Conservation (phyloP, 768 basidiomycete genomes). For the Pleurotus djamor region DNA sequence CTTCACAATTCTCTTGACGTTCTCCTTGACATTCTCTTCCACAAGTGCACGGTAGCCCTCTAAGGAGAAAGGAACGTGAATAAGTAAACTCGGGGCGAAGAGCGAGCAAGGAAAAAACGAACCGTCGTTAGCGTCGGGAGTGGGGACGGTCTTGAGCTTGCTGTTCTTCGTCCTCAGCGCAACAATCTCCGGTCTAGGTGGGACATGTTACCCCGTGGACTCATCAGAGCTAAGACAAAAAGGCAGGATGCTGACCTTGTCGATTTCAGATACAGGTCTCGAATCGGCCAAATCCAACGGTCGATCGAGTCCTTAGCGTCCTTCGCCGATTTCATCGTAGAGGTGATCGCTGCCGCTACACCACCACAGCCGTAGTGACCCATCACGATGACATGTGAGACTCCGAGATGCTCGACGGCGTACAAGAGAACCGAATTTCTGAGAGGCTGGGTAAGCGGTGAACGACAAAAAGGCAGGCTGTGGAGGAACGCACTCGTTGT, state of each 20-base stretch:
- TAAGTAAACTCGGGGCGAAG: no score
- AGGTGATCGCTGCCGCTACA: slow-evolving; percentile 27
- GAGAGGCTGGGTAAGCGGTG: no score
- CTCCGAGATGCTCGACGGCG: slow-evolving; percentile 27
- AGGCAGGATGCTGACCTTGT: slow-evolving; percentile 19
- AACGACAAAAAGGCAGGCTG: not conserved
- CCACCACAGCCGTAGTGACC: slow-evolving; percentile 38
- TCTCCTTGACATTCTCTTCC: slow-evolving; percentile 7
- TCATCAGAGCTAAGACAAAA: not conserved
- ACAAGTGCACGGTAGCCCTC: not conserved
- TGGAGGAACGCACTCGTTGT: slow-evolving; percentile 26
- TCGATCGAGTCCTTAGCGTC: slow-evolving; percentile 18
- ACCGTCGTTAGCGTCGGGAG: no score
- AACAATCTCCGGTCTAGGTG: slow-evolving; percentile 24
- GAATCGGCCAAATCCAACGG: slow-evolving; percentile 30
- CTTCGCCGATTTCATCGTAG: slow-evolving; percentile 9
- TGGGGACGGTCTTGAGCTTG: no score
- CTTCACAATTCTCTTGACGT: slow-evolving; percentile 1
- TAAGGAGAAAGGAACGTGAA: not conserved
- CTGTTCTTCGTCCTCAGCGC: slow-evolving; percentile 14
- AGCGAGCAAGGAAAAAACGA: no score
- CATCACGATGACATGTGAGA: slow-evolving; percentile 34
- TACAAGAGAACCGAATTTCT: slow-evolving; percentile 32
- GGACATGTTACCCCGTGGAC: not conserved
- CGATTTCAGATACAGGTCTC: slow-evolving; percentile 25